These are phyloP conservation scores for Larix sibirica DNA, from an alignment of 83 land plant genomes.

Conservation along the genomic window DNA sequence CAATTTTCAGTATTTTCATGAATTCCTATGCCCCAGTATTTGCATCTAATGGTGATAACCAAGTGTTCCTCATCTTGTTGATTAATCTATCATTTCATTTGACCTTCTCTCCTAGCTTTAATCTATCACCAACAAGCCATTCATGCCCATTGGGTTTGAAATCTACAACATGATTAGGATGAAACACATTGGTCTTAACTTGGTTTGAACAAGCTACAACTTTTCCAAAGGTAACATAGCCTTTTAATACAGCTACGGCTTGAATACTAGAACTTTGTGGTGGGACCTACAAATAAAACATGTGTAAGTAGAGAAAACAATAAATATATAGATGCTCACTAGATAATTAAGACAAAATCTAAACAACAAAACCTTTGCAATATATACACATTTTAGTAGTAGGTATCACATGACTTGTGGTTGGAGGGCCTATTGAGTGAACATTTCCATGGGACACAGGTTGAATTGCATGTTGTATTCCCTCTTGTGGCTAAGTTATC, in stretches of 20 bases:
- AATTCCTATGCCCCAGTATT: too few species aligned
- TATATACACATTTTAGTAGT: neutral
- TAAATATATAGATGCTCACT: neutral
- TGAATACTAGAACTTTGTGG: conserved; percentile 13
- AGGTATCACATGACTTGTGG: neutral
- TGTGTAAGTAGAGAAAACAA: neutral
- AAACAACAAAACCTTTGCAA: neutral
- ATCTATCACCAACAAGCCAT: conserved; percentile 27
- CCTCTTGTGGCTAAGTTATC: neutral
- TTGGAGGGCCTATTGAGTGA: neutral
- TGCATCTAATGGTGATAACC: too few species aligned
- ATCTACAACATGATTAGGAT: conserved; percentile 22
- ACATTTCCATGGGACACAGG: neutral
- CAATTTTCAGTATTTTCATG: neutral
- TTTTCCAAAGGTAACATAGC: conserved; percentile 19
- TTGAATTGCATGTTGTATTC: conserved; percentile 4
- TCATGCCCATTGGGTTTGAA: conserved; percentile 21
- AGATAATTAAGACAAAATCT: neutral
- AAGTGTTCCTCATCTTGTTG: too few species aligned
- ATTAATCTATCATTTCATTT: too few species aligned
- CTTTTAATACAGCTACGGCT: conserved; percentile 20
- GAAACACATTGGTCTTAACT: conserved; percentile 22
- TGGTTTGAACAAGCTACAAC: conserved; percentile 17
- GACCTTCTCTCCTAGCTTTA: conserved; percentile 4
- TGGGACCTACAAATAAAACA: conserved; percentile 16